These are phyloP conservation scores for Mallotus nudiflorus DNA, from an alignment of 345 rosid genomes.

Conservation along the genomic window DNA sequence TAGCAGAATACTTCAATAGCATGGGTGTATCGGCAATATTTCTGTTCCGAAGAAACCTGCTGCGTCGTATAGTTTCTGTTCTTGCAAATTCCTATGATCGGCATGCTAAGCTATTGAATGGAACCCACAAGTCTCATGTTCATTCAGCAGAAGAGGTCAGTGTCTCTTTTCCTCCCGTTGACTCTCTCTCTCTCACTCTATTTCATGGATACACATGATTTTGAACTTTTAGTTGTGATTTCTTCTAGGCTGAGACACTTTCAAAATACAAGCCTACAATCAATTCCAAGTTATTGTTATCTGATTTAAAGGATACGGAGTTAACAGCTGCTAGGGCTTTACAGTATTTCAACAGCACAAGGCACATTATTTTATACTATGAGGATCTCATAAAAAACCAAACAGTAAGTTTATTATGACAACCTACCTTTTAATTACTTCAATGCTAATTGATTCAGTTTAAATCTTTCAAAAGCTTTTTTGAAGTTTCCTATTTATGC, in stretches of 20 bases:
- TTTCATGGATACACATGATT: background rate
- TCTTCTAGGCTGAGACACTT: conserved; percentile 69
- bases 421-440: background rate
- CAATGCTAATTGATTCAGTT: too few relatives aligned
- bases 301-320: conserved; percentile 64
- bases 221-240: conserved; percentile 19
- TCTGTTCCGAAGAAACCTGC: conserved; percentile 71
- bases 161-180: background rate
- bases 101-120: conserved; percentile 80
- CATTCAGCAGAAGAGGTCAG: conserved; percentile 85
- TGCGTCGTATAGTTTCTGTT: conserved; percentile 85
- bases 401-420: conserved; percentile 39
- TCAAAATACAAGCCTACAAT: conserved; percentile 74
- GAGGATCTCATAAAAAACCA: conserved; percentile 72
- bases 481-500: background rate
- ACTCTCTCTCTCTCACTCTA: conserved; percentile 1
- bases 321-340: conserved; percentile 53
- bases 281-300: conserved; percentile 63
- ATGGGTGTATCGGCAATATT: conserved; percentile 76
- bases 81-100: conserved; percentile 87
- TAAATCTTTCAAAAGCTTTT: background rate
- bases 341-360: conserved; percentile 64
- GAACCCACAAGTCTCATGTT: conserved; percentile 96
- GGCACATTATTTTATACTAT: conserved; percentile 71
- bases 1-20: conserved; percentile 77